phyloP scores from a whole-genome alignment of 345 rosid species.

The Gossypium turneri region DNA sequence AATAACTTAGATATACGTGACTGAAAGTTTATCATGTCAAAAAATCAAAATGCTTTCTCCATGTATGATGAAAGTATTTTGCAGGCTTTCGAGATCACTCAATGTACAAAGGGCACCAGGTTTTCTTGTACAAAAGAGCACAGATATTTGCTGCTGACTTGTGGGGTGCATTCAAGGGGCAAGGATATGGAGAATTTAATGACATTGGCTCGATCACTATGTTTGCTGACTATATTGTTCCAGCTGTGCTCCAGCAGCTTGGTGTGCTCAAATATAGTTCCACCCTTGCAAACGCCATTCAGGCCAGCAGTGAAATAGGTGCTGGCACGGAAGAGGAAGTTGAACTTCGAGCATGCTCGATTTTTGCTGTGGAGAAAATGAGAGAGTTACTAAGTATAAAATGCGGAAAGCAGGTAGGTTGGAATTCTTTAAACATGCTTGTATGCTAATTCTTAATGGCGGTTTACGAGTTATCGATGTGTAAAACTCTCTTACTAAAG shows the following conservation, averaged over 20 bases:
- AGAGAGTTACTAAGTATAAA: slow-evolving; percentile 51
- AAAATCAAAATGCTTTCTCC: slow-evolving; percentile 10
- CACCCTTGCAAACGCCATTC: slow-evolving; percentile 43
- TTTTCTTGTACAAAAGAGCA: slow-evolving; percentile 76
- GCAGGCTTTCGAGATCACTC: slow-evolving; percentile 77
- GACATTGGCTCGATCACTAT: slow-evolving; percentile 66
- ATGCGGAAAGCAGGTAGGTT: slow-evolving; percentile 61
- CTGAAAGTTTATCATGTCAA: not conserved
- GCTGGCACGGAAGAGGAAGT: slow-evolving; percentile 82
- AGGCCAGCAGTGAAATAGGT: slow-evolving; percentile 42
- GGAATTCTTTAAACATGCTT: not conserved
- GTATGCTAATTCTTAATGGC: not conserved
- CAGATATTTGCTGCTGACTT: slow-evolving; percentile 80
- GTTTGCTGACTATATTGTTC: slow-evolving; percentile 80
- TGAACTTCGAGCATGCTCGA: slow-evolving; percentile 75
- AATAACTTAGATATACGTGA: not conserved
- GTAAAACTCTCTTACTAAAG: not conserved
- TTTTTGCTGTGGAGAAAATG: slow-evolving; percentile 80
- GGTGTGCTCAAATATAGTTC: slow-evolving; percentile 72
- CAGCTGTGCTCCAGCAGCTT: slow-evolving; percentile 69
- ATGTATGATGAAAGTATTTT: slow-evolving; percentile 1
- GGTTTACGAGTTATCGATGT: not conserved
- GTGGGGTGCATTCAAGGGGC: slow-evolving; percentile 81
- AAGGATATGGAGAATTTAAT: slow-evolving; percentile 61
- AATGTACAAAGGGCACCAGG: slow-evolving; percentile 67